A percentile compares a stretch with the other conserved stretches of the same genome.
Conservation (phyloP, 805 yeast species). For the Hanseniaspora lachancei region DNA sequence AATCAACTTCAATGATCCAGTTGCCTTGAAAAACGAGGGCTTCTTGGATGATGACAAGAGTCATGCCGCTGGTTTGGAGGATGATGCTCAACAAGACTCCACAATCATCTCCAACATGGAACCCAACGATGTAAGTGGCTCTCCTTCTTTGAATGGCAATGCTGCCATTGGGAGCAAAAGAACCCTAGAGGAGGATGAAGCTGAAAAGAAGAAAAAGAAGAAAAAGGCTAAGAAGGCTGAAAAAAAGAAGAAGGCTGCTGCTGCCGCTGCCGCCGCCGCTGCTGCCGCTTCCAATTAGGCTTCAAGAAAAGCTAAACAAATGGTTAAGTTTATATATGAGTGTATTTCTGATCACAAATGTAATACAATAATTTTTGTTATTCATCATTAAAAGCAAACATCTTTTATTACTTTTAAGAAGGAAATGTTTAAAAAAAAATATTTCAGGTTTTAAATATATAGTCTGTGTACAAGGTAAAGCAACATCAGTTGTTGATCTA, state of each 20-base stretch:
- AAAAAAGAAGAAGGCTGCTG: constrained; percentile 10
- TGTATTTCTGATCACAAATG: no score
- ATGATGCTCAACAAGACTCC: constrained; percentile 33
- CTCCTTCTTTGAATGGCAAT: not conserved
- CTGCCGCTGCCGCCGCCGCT: constrained; percentile 11
- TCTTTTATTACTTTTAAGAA: no score
- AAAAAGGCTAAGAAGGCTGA: constrained; percentile 13
- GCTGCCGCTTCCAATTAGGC: not conserved
- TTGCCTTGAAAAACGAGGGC: constrained; percentile 26
- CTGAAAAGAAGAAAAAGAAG: constrained; percentile 13
- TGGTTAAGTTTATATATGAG: no score
- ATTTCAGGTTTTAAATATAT: not conserved
- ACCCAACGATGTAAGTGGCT: not conserved
- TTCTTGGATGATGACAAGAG: not conserved
- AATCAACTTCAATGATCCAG: constrained; percentile 26
- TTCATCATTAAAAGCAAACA: not conserved
- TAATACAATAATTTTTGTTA: no score
- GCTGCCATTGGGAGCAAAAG: constrained; percentile 3
- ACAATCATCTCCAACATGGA: not conserved
- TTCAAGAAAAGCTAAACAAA: not conserved
- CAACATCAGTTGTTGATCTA: not conserved
- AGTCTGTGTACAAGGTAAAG: not conserved
- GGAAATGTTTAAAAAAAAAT: not conserved
- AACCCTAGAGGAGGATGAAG: constrained; percentile 3
- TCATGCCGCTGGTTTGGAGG: constrained; percentile 18